These are phyloP conservation scores for Lunularia cruciata DNA, from an alignment of 225 moss, liverwort and hornwort species.

Conservation along the genomic window DNA sequence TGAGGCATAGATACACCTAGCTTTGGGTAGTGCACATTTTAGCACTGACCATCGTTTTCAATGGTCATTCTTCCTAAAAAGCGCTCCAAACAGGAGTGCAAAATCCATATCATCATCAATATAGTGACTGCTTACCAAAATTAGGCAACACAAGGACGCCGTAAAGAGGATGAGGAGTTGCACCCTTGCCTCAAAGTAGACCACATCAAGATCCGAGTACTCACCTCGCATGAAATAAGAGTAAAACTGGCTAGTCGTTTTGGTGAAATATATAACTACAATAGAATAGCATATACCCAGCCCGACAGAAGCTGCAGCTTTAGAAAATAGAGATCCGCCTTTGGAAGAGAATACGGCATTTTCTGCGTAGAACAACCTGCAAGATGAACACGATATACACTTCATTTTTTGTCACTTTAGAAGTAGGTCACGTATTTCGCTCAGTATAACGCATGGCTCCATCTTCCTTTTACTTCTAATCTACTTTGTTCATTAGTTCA, in stretches of 20 bases:
- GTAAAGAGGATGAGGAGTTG: slow-evolving; percentile 48
- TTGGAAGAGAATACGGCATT: slow-evolving; percentile 37
- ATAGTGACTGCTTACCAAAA: slow-evolving; percentile 40
- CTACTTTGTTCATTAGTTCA: no score
- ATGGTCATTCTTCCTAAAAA: slow-evolving; percentile 17
- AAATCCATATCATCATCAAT: slow-evolving; percentile 17
- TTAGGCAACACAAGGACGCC: slow-evolving; percentile 38
- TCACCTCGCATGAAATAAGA: slow-evolving; percentile 38
- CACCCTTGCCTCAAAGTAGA: slow-evolving; percentile 50
- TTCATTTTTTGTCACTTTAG: background rate
- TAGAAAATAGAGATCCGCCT: slow-evolving; percentile 36
- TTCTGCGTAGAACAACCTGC: slow-evolving; percentile 44
- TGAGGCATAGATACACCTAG: no score
- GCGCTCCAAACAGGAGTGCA: slow-evolving; percentile 14
- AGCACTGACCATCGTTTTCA: background rate
- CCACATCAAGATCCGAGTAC: slow-evolving; percentile 49
- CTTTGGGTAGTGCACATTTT: background rate
- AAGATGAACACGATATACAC: background rate
- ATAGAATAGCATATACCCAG: slow-evolving; percentile 55
- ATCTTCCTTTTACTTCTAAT: background rate
- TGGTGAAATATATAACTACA: slow-evolving; percentile 51
- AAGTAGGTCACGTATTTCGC: background rate
- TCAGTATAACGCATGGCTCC: background rate
- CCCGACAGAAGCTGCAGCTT: slow-evolving; percentile 44
- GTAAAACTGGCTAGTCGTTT: slow-evolving; percentile 42